Evolutionary conservation across 257 asterid species (phyloP).

Genomic region (Leonotis leonurus): DNA sequence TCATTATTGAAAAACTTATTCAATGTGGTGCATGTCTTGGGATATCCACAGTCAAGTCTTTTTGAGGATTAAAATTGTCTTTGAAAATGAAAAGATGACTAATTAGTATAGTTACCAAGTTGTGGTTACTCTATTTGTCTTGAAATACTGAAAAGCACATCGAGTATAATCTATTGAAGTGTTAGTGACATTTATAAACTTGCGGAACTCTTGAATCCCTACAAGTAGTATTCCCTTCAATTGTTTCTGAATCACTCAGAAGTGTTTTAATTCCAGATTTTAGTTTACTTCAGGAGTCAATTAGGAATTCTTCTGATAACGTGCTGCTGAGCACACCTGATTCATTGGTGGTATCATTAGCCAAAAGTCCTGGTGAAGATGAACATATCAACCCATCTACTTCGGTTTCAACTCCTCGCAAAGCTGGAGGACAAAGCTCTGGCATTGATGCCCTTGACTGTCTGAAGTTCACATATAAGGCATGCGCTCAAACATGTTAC

Average conservation of each 20-base stretch:
- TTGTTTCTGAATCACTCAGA: slow-evolving; percentile 5
- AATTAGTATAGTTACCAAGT: not conserved
- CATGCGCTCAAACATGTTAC: slow-evolving; percentile 13
- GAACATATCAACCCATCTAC: slow-evolving; percentile 40
- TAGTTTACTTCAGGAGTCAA: slow-evolving; percentile 64
- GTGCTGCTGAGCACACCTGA: slow-evolving; percentile 68
- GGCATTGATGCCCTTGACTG: slow-evolving; percentile 80
- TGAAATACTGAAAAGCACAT: not conserved
- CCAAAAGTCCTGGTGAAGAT: slow-evolving; percentile 48
- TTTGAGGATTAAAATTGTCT: not conserved
- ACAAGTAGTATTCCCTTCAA: not conserved
- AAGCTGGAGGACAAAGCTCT: slow-evolving; percentile 52
- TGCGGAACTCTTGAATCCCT: not conserved
- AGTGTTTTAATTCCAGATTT: slow-evolving; percentile 22
- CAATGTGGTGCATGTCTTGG: not conserved
- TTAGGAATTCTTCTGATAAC: slow-evolving; percentile 87
- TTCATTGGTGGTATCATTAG: slow-evolving; percentile 67
- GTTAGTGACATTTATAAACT: slow-evolving; percentile 7
- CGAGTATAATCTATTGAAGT: not conserved
- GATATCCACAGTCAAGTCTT: not conserved
- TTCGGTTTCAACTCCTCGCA: slow-evolving; percentile 57
- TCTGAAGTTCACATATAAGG: slow-evolving; percentile 85
- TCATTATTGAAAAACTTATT: not conserved
- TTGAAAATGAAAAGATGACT: slow-evolving; percentile 1
- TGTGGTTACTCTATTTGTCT: not conserved